A percentile compares a stretch with the other conserved stretches of the same genome.
These are phyloP conservation scores for Exophiala sp. DNA, from an alignment of 2,329 filamentous ascomycete genomes.

Conservation along the genomic window DNA sequence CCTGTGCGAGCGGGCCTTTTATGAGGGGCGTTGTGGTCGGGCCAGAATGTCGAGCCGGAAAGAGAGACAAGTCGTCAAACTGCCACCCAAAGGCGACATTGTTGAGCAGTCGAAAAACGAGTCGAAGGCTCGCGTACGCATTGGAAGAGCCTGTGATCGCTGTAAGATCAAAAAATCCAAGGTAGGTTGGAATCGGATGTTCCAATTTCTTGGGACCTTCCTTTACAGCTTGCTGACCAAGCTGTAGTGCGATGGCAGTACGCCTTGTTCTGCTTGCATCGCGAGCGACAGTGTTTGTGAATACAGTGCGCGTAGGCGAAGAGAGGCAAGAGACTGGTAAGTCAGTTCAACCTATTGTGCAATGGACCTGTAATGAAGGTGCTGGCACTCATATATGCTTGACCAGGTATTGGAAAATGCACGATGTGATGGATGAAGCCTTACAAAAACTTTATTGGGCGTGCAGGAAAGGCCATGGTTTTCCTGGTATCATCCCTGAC, in stretches of 20 bases:
- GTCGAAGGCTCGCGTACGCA: slow-evolving; percentile 12
- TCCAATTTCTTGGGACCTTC: background rate
- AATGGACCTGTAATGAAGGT: background rate
- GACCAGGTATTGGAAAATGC: slow-evolving; percentile 22
- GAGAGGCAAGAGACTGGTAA: slow-evolving; percentile 24
- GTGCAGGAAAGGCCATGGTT: slow-evolving; percentile 17
- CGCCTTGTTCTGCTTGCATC: slow-evolving; percentile 15
- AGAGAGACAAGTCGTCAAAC: slow-evolving; percentile 7
- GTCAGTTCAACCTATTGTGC: background rate
- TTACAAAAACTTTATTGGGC: slow-evolving; percentile 24
- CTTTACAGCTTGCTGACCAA: slow-evolving; percentile 1
- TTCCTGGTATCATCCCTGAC: slow-evolving; percentile 20
- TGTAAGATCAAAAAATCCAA: slow-evolving; percentile 24
- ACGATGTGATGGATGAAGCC: slow-evolving; percentile 22
- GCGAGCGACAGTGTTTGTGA: slow-evolving; percentile 21
- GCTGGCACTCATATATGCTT: background rate
- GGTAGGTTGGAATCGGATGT: slow-evolving; percentile 1
- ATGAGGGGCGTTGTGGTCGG: background rate
- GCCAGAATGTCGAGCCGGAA: slow-evolving; percentile 13
- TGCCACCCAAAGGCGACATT: slow-evolving; percentile 2
- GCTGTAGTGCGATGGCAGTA: slow-evolving; percentile 20
- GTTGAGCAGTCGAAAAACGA: slow-evolving; percentile 5
- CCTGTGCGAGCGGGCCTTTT: background rate
- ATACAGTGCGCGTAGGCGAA: slow-evolving; percentile 20
- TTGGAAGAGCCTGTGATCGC: slow-evolving; percentile 22